A percentile compares a stretch with the other conserved stretches of the same genome.
These are phyloP conservation scores for Polygonum aviculare DNA, from an alignment of 148 eudicot species.

Conservation along the genomic window DNA sequence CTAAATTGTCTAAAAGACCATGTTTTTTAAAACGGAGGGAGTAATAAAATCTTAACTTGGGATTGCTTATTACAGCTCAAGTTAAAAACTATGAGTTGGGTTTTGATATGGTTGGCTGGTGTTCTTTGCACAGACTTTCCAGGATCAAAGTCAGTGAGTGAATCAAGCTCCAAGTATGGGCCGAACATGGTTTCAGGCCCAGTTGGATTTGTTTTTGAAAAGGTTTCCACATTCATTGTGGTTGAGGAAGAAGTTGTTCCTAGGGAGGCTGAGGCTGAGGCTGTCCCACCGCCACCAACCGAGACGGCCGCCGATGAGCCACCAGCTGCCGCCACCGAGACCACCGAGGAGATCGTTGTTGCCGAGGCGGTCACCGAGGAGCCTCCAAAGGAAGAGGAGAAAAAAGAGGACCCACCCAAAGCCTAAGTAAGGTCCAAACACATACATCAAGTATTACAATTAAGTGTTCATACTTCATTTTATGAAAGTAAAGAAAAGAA, in stretches of 20 bases:
- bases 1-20: no score
- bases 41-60: not conserved
- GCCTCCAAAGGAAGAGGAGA: slow-evolving; percentile 6
- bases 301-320: slow-evolving; percentile 8
- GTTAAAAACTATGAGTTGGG: not conserved
- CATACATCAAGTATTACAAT: not conserved
- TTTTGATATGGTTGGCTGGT: not conserved
- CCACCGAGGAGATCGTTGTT: slow-evolving; percentile 22
- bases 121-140: slow-evolving; percentile 42
- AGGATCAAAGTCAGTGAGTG: slow-evolving; percentile 44
- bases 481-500: not conserved
- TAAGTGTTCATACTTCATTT: slow-evolving; percentile 1
- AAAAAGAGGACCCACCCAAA: slow-evolving; percentile 6
- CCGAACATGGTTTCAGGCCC: slow-evolving; percentile 44
- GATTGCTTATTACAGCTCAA: not conserved
- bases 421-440: not conserved
- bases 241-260: slow-evolving; percentile 29
- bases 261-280: slow-evolving; percentile 26
- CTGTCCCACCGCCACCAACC: slow-evolving; percentile 19
- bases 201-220: slow-evolving; percentile 43
- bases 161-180: slow-evolving; percentile 45
- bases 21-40: no score
- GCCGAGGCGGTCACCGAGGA: slow-evolving; percentile 20
- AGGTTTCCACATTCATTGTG: slow-evolving; percentile 50
- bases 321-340: not conserved